Evolutionary conservation across 148 eudicot genomes (phyloP).

Genomic region (Polygonum aviculare): DNA sequence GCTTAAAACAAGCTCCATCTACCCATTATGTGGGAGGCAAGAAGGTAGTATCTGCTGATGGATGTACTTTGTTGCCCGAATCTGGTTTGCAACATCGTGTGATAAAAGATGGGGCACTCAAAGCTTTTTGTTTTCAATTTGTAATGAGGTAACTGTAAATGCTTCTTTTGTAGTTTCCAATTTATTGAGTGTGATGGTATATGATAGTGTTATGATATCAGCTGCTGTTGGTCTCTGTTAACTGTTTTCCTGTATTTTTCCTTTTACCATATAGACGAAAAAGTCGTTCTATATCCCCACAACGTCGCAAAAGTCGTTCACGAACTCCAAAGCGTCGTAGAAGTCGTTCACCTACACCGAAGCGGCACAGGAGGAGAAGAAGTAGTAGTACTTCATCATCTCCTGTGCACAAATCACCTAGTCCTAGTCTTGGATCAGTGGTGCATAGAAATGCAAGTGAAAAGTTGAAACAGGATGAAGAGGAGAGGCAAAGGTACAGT

Average conservation of each 20-base stretch:
- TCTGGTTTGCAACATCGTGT: slow-evolving; percentile 61
- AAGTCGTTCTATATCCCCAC: slow-evolving; percentile 67
- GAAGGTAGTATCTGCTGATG: slow-evolving; percentile 68
- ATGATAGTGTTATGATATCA: neutral
- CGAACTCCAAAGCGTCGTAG: slow-evolving; percentile 61
- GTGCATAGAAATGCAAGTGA: slow-evolving; percentile 59
- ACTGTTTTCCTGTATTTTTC: slow-evolving; percentile 17
- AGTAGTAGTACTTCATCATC: slow-evolving; percentile 49
- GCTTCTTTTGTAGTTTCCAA: slow-evolving; percentile 22
- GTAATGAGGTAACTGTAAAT: slow-evolving; percentile 67
- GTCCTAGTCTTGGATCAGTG: slow-evolving; percentile 43
- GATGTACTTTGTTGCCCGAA: slow-evolving; percentile 61
- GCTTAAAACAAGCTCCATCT: slow-evolving; percentile 36
- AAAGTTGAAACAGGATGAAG: slow-evolving; percentile 65
- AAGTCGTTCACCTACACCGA: slow-evolving; percentile 62
- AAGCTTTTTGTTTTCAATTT: slow-evolving; percentile 59
- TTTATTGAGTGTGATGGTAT: slow-evolving; percentile 25
- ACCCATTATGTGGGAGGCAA: slow-evolving; percentile 42
- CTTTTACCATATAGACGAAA: slow-evolving; percentile 47
- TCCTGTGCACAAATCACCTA: slow-evolving; percentile 49
- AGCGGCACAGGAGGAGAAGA: slow-evolving; percentile 45
- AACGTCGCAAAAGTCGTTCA: slow-evolving; percentile 57
- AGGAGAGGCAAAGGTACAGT: slow-evolving; percentile 80
- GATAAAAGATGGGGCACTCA: slow-evolving; percentile 75
- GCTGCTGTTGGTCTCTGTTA: slow-evolving; percentile 10